phyloP scores from a whole-genome alignment of 208 protist genomes.

The Trypanosoma avium region DNA sequence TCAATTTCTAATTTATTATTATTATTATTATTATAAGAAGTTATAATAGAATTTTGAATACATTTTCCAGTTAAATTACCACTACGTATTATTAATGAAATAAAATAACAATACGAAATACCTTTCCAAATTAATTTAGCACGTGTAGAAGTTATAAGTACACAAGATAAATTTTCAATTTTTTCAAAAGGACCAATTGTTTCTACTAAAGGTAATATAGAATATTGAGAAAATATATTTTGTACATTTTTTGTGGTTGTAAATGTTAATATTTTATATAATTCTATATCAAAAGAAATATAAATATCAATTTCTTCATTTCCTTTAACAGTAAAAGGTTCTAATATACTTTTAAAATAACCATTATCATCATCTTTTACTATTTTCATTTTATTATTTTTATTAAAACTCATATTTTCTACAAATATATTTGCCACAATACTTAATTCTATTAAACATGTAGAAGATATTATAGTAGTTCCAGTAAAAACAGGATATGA shows the following conservation, averaged over 20 bases:
- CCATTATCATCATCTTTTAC: background rate
- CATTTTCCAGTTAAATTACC: too few species aligned
- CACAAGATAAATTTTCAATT: background rate
- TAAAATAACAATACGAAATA: background rate
- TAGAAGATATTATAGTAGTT: background rate
- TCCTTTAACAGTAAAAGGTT: background rate
- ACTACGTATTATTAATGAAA: background rate
- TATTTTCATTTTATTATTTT: too few species aligned
- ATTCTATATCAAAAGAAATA: constrained; percentile 21
- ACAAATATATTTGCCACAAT: constrained; percentile 10
- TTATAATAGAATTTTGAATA: too few species aligned
- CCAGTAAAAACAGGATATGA: constrained; percentile 13
- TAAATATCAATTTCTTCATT: background rate
- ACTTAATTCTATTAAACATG: background rate
- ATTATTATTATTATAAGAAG: constrained; percentile 1
- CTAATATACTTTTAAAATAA: background rate
- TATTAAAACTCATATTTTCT: too few species aligned
- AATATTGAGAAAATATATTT: too few species aligned
- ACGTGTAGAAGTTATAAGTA: background rate
- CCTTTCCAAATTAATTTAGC: constrained; percentile 5
- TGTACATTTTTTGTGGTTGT: background rate
- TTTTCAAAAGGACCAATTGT: constrained; percentile 9
- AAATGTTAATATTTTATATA: background rate
- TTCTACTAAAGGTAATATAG: constrained; percentile 1
- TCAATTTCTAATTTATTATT: background rate